Conservation (phyloP, 345 rosid genomes). For the Garcia nutans region DNA sequence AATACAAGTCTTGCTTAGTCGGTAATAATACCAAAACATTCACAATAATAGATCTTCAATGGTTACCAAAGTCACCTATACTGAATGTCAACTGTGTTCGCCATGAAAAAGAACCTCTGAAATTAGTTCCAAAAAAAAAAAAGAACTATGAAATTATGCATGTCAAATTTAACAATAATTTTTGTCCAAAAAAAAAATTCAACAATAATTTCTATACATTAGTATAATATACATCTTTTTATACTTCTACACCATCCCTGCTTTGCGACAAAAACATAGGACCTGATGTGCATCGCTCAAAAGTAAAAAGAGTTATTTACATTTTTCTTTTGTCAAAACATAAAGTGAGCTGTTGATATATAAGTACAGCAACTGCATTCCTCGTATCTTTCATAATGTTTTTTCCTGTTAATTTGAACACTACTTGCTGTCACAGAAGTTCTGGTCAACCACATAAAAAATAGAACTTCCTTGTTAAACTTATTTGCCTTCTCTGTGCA, state of each 20-base stretch:
- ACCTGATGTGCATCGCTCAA: neutral
- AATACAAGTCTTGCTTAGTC: too few relatives aligned
- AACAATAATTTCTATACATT: slow-evolving; percentile 4
- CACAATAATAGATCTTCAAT: neutral
- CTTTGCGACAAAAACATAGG: slow-evolving; percentile 1
- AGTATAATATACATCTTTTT: neutral
- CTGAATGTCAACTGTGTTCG: neutral
- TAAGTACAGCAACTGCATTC: neutral
- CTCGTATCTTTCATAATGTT: neutral
- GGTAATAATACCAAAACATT: neutral
- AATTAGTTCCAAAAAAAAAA: too few relatives aligned
- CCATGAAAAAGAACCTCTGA: neutral
- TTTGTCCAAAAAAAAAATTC: too few relatives aligned
- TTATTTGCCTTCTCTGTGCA: slow-evolving; percentile 18
- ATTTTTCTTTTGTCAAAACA: neutral
- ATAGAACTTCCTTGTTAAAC: slow-evolving; percentile 14
- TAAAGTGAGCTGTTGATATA: neutral
- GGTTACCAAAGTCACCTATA: neutral
- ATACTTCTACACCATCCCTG: slow-evolving; percentile 1
- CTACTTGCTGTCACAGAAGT: neutral
- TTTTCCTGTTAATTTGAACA: slow-evolving; percentile 9
- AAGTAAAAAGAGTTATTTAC: slow-evolving; percentile 15
- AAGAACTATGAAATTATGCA: too few relatives aligned
- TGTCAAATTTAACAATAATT: too few relatives aligned
- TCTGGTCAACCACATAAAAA: slow-evolving; percentile 1